Evolutionary conservation across 768 basidiomycete genomes (phyloP), one percentile per base, ranked within the genome.

Genomic region (Tremella mesenterica): DNA sequence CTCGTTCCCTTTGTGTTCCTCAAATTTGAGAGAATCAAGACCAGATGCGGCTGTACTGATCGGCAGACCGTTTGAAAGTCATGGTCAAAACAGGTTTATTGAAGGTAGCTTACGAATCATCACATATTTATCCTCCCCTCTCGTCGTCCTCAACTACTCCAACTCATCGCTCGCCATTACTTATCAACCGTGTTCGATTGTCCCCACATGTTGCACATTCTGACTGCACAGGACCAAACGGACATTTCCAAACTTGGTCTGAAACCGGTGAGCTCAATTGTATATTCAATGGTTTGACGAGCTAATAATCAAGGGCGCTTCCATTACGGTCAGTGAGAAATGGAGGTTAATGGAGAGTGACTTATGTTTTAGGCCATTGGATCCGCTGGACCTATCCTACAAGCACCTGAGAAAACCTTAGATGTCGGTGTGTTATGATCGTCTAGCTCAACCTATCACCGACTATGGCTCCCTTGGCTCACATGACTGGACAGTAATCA

Each of bases 71-170:
- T 44, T 92, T 95, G 88, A 99, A 97, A 76, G 85, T 97, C 59
- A 91, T 95, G 86, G 80, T 92, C 71, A 96, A 95, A 71, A 86
- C 86, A 50, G 86, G 85, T 31, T 79, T 89, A 50, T 80, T 95
- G 64, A 93, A 92, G 81, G 89, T 87, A 16, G 31, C 56, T 57
- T 34, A 26, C 26, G 34, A 49, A 16, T 25, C 45, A n/a, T n/a
- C n/a, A n/a, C n/a, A n/a, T n/a, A n/a, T n/a, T n/a, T n/a, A n/a
- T n/a, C n/a, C n/a, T n/a, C n/a, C n/a, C n/a, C n/a, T n/a, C n/a
- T n/a, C n/a, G n/a, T n/a, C n/a, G n/a, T n/a, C n/a, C n/a, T n/a
- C n/a, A n/a, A n/a, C n/a, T n/a, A n/a, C n/a, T n/a, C n/a, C n/a
- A n/a, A n/a, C n/a, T n/a, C n/a, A n/a, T n/a, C n/a, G n/a, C n/a